phyloP scores from a whole-genome alignment of 768 basidiomycete genomes.

The Lentinula raphanica region DNA sequence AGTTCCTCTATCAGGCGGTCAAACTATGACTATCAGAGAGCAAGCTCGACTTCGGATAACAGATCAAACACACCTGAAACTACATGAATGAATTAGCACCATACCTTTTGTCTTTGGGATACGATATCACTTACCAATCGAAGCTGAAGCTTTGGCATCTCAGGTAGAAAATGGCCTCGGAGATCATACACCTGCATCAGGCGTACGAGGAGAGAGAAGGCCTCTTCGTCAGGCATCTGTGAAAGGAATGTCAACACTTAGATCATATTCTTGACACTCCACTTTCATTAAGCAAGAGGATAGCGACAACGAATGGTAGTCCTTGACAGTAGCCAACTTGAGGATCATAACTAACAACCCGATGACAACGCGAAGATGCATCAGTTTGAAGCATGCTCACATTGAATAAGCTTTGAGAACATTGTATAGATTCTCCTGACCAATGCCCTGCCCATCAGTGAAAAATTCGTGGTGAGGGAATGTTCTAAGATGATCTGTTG shows the following conservation, averaged over 20 bases:
- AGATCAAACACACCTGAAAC: constrained; percentile 48
- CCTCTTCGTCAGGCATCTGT: constrained; percentile 99
- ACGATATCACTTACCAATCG: constrained; percentile 58
- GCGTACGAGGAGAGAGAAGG: constrained; percentile 90
- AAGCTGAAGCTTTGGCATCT: constrained; percentile 96
- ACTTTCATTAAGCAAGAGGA: constrained; percentile 83
- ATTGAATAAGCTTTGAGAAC: constrained; percentile 96
- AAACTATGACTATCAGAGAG: constrained; percentile 49
- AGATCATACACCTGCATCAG: constrained; percentile 96
- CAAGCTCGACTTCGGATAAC: not conserved
- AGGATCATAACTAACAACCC: constrained; percentile 58
- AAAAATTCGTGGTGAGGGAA: constrained; percentile 98
- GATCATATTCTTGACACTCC: not conserved
- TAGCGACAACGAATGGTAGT: constrained; percentile 92
- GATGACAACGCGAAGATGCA: constrained; percentile 1
- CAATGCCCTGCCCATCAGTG: constrained; percentile 88
- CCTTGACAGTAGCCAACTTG: constrained; percentile 99
- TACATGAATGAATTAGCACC: constrained; percentile 15
- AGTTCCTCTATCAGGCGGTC: constrained; percentile 92
- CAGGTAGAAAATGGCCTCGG: constrained; percentile 94
- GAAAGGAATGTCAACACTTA: not conserved
- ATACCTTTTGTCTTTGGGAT: not conserved
- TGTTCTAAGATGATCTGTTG: constrained; percentile 46
- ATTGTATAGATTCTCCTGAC: constrained; percentile 96
- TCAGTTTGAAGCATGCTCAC: constrained; percentile 36